These are phyloP conservation scores for Malus asiatica DNA, from an alignment of 306 rosid genomes.

Conservation along the genomic window DNA sequence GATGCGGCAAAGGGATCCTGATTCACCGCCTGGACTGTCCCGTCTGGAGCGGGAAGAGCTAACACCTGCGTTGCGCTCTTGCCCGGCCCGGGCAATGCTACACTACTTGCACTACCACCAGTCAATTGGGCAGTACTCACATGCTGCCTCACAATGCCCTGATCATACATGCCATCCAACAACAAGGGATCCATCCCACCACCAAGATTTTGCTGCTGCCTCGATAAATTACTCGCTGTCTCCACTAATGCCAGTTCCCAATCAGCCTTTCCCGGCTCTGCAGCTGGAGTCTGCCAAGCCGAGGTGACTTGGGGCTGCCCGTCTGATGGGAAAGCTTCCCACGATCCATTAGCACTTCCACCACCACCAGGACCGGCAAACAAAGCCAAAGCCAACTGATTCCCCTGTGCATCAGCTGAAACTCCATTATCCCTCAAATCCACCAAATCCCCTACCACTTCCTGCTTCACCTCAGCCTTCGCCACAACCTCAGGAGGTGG, in stretches of 20 bases:
- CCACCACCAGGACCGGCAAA: constrained; percentile 70
- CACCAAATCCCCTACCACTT: constrained; percentile 55
- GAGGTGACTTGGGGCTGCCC: constrained; percentile 87
- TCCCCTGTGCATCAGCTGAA: constrained; percentile 81
- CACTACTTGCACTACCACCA: constrained; percentile 98
- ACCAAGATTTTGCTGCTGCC: constrained; percentile 64
- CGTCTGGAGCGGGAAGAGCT: constrained; percentile 99
- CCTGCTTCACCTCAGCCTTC: constrained; percentile 43
- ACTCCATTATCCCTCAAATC: constrained; percentile 72
- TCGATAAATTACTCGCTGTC: constrained; percentile 74
- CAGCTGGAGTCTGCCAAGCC: constrained; percentile 96
- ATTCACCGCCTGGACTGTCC: constrained; percentile 74
- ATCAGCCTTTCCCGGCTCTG: constrained; percentile 83
- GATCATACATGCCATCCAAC: constrained; percentile 94
- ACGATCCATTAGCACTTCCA: constrained; percentile 64
- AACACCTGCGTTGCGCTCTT: constrained; percentile 63
- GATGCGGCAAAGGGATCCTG: constrained; percentile 95
- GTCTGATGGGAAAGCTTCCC: constrained; percentile 91
- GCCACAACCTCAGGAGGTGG: constrained; percentile 60
- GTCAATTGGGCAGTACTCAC: constrained; percentile 64
- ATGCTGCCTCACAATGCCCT: constrained; percentile 94
- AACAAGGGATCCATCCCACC: constrained; percentile 89
- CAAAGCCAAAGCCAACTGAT: constrained; percentile 75
- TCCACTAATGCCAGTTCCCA: constrained; percentile 99
- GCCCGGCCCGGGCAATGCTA: constrained; percentile 77